Conservation (phyloP, 2,329 filamentous ascomycete species). For the Paramyrothecium roridum region DNA sequence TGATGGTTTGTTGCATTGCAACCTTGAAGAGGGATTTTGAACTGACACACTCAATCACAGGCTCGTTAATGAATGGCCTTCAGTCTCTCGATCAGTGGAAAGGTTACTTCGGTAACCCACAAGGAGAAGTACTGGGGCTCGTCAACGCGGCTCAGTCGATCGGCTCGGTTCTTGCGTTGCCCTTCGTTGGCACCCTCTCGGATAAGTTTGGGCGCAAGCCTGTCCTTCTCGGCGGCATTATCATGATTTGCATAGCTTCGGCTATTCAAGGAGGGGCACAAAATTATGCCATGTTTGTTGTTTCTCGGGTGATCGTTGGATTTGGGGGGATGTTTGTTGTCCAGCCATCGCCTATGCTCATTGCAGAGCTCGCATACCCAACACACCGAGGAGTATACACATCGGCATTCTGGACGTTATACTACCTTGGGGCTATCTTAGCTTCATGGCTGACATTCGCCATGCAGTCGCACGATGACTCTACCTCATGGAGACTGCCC, state of each 20-base stretch:
- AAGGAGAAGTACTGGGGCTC: slow-evolving; percentile 23
- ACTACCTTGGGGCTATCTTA: slow-evolving; percentile 32
- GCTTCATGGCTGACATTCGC: slow-evolving; percentile 36
- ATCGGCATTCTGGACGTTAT: slow-evolving; percentile 30
- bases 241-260: slow-evolving; percentile 30
- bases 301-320: slow-evolving; percentile 27
- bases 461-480: slow-evolving; percentile 14
- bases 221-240: slow-evolving; percentile 27
- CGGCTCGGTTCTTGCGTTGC: slow-evolving; percentile 29
- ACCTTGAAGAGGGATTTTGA: neutral
- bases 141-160: slow-evolving; percentile 28
- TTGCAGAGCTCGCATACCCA: slow-evolving; percentile 29
- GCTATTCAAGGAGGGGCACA: slow-evolving; percentile 31
- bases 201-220: slow-evolving; percentile 35
- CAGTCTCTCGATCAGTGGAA: slow-evolving; percentile 36
- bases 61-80: slow-evolving; percentile 35
- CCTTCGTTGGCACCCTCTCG: slow-evolving; percentile 27
- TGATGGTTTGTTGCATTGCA: slow-evolving; percentile 27
- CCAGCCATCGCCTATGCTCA: slow-evolving; percentile 25
- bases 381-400: slow-evolving; percentile 28
- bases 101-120: slow-evolving; percentile 30
- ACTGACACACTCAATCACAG: slow-evolving; percentile 6
- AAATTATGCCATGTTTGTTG: slow-evolving; percentile 31
- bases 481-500: slow-evolving; percentile 26
- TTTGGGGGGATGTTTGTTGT: slow-evolving; percentile 23